A percentile compares a stretch with the other conserved stretches of the same genome.
Conservation (phyloP, 2,329 filamentous ascomycete species). For the Fusarium sambucinum region DNA sequence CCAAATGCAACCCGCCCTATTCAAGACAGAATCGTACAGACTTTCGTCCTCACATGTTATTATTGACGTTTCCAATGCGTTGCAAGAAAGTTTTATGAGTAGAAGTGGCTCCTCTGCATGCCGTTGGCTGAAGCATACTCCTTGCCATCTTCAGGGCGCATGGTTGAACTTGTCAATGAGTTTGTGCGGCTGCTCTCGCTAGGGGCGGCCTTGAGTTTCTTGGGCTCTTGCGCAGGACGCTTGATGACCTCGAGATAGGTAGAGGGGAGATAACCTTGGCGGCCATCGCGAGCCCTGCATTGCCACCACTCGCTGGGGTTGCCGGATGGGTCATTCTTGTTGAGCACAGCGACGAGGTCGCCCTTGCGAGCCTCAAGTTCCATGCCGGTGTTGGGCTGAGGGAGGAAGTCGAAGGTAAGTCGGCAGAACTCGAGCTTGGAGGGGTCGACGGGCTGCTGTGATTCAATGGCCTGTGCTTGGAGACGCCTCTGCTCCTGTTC, state of each 20-base stretch:
- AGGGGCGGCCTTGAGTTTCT: slow-evolving; percentile 64
- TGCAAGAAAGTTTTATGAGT: slow-evolving; percentile 57
- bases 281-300: slow-evolving; percentile 88
- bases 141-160: slow-evolving; percentile 57
- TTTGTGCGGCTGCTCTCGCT: slow-evolving; percentile 63
- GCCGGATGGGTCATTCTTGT: slow-evolving; percentile 91
- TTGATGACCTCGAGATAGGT: slow-evolving; percentile 86
- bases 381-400: slow-evolving; percentile 76
- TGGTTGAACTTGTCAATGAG: slow-evolving; percentile 62
- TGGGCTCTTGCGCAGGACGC: slow-evolving; percentile 63
- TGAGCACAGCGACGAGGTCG: slow-evolving; percentile 92
- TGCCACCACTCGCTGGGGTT: slow-evolving; percentile 98
- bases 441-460: slow-evolving; percentile 76
- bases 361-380: slow-evolving; percentile 95
- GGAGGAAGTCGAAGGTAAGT: slow-evolving; percentile 92
- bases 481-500: slow-evolving; percentile 80
- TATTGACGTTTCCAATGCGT: slow-evolving; percentile 11
- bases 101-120: slow-evolving; percentile 71
- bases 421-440: slow-evolving; percentile 97
- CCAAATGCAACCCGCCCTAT: slow-evolving; percentile 39
- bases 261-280: slow-evolving; percentile 90
- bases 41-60: slow-evolving; percentile 18
- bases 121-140: slow-evolving; percentile 66
- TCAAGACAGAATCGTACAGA: slow-evolving; percentile 42
- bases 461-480: slow-evolving; percentile 63